These are phyloP conservation scores for Starmerella lactis-condensi DNA, from an alignment of 805 yeast genomes.

Conservation along the genomic window DNA sequence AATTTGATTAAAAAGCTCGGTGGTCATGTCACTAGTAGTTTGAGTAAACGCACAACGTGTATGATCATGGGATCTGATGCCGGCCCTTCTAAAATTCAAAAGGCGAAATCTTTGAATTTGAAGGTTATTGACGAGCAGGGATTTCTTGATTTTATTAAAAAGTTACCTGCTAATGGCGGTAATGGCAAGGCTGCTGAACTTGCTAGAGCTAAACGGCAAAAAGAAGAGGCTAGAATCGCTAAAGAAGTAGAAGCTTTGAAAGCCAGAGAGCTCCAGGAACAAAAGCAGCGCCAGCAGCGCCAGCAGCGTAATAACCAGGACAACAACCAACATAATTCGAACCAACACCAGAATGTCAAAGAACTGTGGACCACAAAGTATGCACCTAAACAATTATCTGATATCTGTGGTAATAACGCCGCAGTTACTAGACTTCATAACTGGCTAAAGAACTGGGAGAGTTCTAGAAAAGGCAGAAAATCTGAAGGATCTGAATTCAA, in stretches of 20 bases:
- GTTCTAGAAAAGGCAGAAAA: conserved; percentile 23
- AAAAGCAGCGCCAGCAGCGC: no score
- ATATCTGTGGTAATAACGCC: conserved; percentile 82
- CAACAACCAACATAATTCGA: neutral
- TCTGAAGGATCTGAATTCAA: conserved; percentile 49
- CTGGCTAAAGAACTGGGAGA: conserved; percentile 67
- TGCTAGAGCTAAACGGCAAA: conserved; percentile 44
- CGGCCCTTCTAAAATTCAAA: conserved; percentile 82
- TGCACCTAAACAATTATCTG: conserved; percentile 61
- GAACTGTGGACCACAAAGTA: conserved; percentile 76
- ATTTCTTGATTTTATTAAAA: conserved; percentile 47
- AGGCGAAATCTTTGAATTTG: conserved; percentile 50
- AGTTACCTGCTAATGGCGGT: conserved; percentile 89
- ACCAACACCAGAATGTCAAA: neutral
- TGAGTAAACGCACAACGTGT: conserved; percentile 66
- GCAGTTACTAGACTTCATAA: conserved; percentile 42
- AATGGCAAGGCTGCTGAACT: conserved; percentile 58
- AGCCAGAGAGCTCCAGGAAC: no score
- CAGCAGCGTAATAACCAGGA: no score
- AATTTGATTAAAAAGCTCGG: conserved; percentile 69
- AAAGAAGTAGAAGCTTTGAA: conserved; percentile 16
- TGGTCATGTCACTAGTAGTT: conserved; percentile 66
- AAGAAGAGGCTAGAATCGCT: conserved; percentile 45
- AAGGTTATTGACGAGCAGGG: conserved; percentile 82
- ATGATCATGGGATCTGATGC: conserved; percentile 92